Evolutionary conservation across 768 basidiomycete species (phyloP).

Genomic region (Leccinum variicolor): DNA sequence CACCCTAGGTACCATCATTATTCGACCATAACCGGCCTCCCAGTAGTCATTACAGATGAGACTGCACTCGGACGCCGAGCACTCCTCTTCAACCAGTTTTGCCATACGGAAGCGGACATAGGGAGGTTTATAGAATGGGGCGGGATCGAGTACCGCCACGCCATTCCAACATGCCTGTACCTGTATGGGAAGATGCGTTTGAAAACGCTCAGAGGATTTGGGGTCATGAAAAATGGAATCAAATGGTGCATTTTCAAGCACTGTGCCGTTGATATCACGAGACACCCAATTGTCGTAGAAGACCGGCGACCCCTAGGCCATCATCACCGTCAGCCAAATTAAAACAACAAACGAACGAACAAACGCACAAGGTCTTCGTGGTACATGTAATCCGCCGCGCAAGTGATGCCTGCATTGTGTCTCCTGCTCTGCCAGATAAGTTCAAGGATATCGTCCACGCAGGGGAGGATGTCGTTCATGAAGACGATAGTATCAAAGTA

Average conservation of each 20-base stretch:
- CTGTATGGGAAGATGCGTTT: constrained; percentile 89
- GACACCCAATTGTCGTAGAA: constrained; percentile 99
- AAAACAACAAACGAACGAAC: not conserved
- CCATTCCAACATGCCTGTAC: constrained; percentile 99
- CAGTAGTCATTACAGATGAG: constrained; percentile 99
- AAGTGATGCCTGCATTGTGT: constrained; percentile 98
- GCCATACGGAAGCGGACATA: constrained; percentile 98
- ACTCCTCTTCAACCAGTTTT: constrained; percentile 79
- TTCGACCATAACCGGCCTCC: constrained; percentile 92
- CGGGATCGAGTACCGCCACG: constrained; percentile 92
- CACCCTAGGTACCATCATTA: constrained; percentile 96
- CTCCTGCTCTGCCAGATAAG: constrained; percentile 91
- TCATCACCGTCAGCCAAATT: not conserved
- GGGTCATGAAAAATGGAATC: constrained; percentile 89
- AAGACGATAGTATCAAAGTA: constrained; percentile 96
- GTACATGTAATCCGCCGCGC: constrained; percentile 99
- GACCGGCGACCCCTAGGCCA: constrained; percentile 67
- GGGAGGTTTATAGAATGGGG: constrained; percentile 89
- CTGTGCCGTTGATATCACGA: constrained; percentile 97
- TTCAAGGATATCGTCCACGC: constrained; percentile 96
- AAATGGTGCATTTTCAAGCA: constrained; percentile 96
- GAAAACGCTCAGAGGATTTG: constrained; percentile 76
- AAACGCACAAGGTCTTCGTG: constrained; percentile 83
- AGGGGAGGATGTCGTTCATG: constrained; percentile 99
- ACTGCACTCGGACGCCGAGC: constrained; percentile 93